Base-by-base conservation (phyloP, 2,329 filamentous ascomycete genomes). In the Aspergillus japonicus region DNA sequence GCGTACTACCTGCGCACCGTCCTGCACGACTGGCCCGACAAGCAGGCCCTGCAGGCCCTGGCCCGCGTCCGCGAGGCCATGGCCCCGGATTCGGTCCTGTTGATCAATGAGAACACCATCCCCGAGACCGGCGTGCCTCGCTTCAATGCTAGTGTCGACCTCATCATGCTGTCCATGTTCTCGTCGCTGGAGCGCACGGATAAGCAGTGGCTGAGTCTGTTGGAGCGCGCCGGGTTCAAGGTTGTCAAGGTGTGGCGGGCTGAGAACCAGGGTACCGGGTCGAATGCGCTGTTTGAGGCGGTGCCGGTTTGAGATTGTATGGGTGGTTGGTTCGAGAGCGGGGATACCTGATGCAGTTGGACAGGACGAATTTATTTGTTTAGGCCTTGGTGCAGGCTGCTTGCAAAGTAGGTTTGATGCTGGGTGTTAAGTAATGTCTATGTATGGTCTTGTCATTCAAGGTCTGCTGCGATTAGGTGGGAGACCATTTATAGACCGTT, bases 51-150 rank as follows among this genome's bases (percentile, higher is more conserved):
- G 19, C 10, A 62, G 8, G 66, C 62, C 29, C 59, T 71, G 5
- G 29, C 44, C 2, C 56, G 60, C 8, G 61, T 71, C 19, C 54
- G 56, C 2, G 60, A 59, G 1, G 68, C 63, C 12, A 72, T 72
- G 70, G 54, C 58, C 2, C 24, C 59, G 4, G 69, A 68, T 26
- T 72, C 70, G 0, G 55, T 64, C 1, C 52, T 75, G 19, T 47
- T 75, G 14, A 65, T 75, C 26, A 63, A 69, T 52, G 72, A 75
- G 19, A 63, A 64, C 7, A 60, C 69, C 19, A 44, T 71, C n/a
- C 66, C 67, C 4, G 63, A 64, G 5, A 53, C 29, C 0, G 60
- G 62, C 7, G 60, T 62, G 24, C 47, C 60, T 1, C 33, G 53
- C 29, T 21, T 61, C 11, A 33, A 61, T 2, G 53, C 61, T 19